phyloP scores from a whole-genome alignment of 257 asterid genomes.

The Vinca minor region DNA sequence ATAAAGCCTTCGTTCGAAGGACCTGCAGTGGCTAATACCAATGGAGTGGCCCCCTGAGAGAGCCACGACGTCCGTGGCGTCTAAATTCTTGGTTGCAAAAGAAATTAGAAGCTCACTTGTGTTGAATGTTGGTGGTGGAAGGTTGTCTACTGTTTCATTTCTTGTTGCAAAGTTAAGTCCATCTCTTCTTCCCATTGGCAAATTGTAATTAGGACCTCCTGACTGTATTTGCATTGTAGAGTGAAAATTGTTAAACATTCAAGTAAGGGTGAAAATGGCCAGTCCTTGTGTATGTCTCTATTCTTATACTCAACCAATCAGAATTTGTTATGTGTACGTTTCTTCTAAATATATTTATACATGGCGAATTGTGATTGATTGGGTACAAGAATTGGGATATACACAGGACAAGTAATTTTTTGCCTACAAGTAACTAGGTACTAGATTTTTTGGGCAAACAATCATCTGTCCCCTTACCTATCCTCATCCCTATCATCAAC shows the following conservation, averaged over 20 bases:
- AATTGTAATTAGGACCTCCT: constrained; percentile 45
- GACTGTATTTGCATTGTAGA: constrained; percentile 25
- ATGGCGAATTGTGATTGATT: too few relatives aligned
- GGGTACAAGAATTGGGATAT: too few relatives aligned
- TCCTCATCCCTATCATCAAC: too few relatives aligned
- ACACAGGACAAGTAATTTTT: too few relatives aligned
- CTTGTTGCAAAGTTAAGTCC: constrained; percentile 38
- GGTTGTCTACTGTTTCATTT: constrained; percentile 42
- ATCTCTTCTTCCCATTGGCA: constrained; percentile 68
- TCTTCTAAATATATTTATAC: too few relatives aligned
- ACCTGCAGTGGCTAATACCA: constrained; percentile 44
- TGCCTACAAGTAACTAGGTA: too few relatives aligned
- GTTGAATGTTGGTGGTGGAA: constrained; percentile 51
- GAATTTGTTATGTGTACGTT: too few relatives aligned
- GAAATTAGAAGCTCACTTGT: constrained; percentile 33
- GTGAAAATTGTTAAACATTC: background rate
- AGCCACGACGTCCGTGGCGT: constrained; percentile 55
- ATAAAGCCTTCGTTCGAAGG: constrained; percentile 58
- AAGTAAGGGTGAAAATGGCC: too few relatives aligned
- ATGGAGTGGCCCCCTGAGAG: constrained; percentile 85
- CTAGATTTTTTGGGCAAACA: too few relatives aligned
- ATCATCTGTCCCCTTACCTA: too few relatives aligned
- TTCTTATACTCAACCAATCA: too few relatives aligned
- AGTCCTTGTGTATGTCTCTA: too few relatives aligned
- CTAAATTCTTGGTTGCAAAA: constrained; percentile 40